Evolutionary conservation across 2,329 filamentous ascomycete genomes (phyloP).

Genomic region (Westerdykella sp.): DNA sequence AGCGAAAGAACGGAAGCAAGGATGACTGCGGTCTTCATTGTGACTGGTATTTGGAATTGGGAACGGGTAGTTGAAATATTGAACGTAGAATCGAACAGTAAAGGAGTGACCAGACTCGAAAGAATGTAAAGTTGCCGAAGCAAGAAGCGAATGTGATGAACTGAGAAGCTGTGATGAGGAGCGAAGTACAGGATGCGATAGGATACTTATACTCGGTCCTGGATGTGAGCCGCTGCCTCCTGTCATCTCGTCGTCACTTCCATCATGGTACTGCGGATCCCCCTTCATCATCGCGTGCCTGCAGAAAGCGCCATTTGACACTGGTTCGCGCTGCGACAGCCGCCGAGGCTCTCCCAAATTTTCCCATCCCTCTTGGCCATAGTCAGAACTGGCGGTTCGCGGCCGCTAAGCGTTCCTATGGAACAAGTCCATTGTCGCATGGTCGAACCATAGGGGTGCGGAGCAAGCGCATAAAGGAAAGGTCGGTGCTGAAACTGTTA

Average conservation of each 20-base stretch:
- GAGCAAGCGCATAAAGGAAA: not conserved
- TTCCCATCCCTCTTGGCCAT: not conserved
- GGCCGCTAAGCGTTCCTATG: not conserved
- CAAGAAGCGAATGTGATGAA: not conserved
- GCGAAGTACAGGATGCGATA: not conserved
- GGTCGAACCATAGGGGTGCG: not conserved
- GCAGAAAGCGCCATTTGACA: not conserved
- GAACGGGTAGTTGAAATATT: conserved; percentile 1
- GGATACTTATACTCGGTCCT: not conserved
- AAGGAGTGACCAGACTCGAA: conserved; percentile 1
- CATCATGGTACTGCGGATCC: not conserved
- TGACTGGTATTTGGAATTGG: conserved; percentile 3
- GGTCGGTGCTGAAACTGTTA: not conserved
- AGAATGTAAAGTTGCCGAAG: not conserved
- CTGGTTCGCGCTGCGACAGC: not conserved
- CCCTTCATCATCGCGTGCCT: conserved; percentile 2
- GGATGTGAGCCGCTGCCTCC: not conserved
- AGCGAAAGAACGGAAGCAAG: conserved; percentile 14
- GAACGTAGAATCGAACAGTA: conserved; percentile 3
- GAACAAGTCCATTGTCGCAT: not conserved
- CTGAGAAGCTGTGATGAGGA: not conserved
- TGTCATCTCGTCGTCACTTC: not conserved
- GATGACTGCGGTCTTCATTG: conserved; percentile 20
- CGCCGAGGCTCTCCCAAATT: not conserved
- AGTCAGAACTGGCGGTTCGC: not conserved